Evolutionary conservation across 805 yeast species (phyloP), one percentile per base, ranked within the genome.

Genomic region (Maudiozyma turicensis): DNA sequence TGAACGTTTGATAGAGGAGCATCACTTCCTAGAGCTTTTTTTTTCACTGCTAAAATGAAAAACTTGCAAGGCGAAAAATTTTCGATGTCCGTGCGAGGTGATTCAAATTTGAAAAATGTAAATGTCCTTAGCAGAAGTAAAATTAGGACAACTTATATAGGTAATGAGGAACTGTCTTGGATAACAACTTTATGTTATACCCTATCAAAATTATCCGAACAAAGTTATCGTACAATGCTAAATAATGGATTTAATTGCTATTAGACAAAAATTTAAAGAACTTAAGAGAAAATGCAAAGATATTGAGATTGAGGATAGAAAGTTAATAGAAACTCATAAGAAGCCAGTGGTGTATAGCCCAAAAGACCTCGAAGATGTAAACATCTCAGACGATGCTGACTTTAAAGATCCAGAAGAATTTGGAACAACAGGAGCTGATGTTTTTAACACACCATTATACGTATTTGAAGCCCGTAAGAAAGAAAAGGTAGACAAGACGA

Each of bases 301-400:
- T 32, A 51, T 55, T 5, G 45, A 53, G 8, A 46, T 60, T 15
- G 50, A 54, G 13, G 61, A 59, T 44, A 52, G 64, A 46, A 60
- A 58, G 40, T 45, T 60, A 20, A 48, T 55, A 7, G 54, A 53
- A 11, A 44, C 43, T 39, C 57, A 54, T 42, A 39, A 48, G 1
- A 63, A 61, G 45, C 66, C 66, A 5, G 52, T 48, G 34, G 61
- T 58, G 0, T 64, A 63, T 39, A 58, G 56, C 14, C 50, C 61
- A 51, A 52, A 52, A 40, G 56, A 44, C 20, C 28, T 35, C 1
- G 54, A 40, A 35, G 51, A 49, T 11, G 48, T 39, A 31, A 46
- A 14, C 26, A 20, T 20, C 2, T 20, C 26, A 29, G 47, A 40
- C 8, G 43, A 39, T 13, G 14, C 14, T 14, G 47, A 39, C 7